Evolutionary conservation across 1,139 yeast species (phyloP), one percentile per base, ranked within the genome.

Genomic region (Debaryomycetaceae sp.): DNA sequence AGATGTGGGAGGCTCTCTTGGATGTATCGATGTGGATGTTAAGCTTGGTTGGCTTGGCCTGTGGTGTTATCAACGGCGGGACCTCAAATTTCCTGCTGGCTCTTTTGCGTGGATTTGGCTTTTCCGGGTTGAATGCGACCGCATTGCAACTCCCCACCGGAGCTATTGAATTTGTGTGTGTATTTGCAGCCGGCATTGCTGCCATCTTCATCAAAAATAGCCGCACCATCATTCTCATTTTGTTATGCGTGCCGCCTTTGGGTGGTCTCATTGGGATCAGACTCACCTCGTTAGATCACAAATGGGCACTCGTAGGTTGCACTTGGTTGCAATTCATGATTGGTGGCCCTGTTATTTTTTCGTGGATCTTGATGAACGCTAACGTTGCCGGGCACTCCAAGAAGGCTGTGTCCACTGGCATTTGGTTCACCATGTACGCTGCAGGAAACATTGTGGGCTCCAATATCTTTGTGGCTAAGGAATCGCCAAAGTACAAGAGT

Each of bases 311-410:
- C 14, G 57, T 50, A 2, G 49, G 64, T 7, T 58, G 65, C 38
- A 53, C 62, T 13, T 62, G 62, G 58, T 41, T 61, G 18, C 64
- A 57, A 32, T 58, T 45, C 39, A 47, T 55, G 18, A 43, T 57
- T 32, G 62, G 60, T 5, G 61, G 55, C 2, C 61, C 61, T 10
- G 55, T 57, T 20, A 55, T 58, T 30, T 36, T 55, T 28, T 41
- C 49, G 15, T 61, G 65, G 62, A 45, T 56, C 12, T 46, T 52
- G 22, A 32, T 51, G 23, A 47, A 41, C 31, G 49, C 49, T 7
- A 56, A 56, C 36, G 44, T 53, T 12, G 48, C 51, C 8, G 61
- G 61, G 4, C 38, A 46, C 9, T 43, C 58, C 18, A 56, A 56
- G 30, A 49, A 46, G 32, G 45, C 60, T 1, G 35, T 51, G 13